Evolutionary conservation across 139 green algal species (phyloP), one percentile per base, ranked within the genome.

Genomic region (Micractinium conductrix): DNA sequence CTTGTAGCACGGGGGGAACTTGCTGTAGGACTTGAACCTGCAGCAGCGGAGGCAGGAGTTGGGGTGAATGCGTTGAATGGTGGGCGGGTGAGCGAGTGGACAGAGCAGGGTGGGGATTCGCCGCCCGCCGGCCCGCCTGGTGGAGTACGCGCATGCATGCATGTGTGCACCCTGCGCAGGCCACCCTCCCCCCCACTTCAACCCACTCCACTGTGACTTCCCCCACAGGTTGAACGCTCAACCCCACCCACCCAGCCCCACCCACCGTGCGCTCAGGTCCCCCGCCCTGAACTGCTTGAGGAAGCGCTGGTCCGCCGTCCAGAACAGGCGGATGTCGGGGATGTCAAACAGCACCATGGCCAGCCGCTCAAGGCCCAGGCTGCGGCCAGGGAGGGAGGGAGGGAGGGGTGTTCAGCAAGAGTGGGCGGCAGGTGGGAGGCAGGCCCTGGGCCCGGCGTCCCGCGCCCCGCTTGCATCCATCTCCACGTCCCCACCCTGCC

Each of bases 311-410:
- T 99, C 96, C 5, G 90, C 82, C 30, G 92, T 92, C 97, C 97
- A 99, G 89, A 99, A 99, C 33, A 99, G 91, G 33, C 96, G 93
- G 86, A 99, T 99, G 90, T 99, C 97, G 22, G 97, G 95, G 81
- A 99, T 99, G 79, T 98, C 93, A 86, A 99, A 99, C 38, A 99
- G 93, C 55, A 99, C 95, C 97, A 99, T 99, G 33, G 97, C 97
- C 68, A 99, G 90, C 26, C 97, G 91, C 92, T 99, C 97, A 83
- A 99, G 87, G 62, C 97, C 97, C 44, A 99, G 93, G 16, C 96
- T 85, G 84, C 6, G 63, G 1, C 40, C 24, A 8, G 19, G 72
- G 22, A 38, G 70, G 19, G 38, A 16, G 42, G 38, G 70, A 4
- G 21, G 68, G 19, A n/a, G 35, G 30, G 24, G 67, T 28, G 16